A percentile compares a stretch with the other conserved stretches of the same genome.
Evolutionary conservation across 176 grass and related monocot species (phyloP).

Genomic region (Lolium rigidum): DNA sequence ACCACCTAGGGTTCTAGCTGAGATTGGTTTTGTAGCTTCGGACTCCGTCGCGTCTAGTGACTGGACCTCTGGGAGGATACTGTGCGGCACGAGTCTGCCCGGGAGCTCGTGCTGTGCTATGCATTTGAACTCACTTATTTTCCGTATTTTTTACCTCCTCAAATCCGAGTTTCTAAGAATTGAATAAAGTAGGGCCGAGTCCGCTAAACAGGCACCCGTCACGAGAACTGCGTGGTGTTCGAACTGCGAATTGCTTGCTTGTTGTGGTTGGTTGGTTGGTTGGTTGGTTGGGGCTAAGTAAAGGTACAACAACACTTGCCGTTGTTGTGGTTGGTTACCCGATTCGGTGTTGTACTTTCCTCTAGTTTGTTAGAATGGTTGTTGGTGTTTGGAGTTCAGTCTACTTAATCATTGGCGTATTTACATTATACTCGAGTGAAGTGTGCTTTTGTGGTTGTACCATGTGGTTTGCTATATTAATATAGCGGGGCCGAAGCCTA

Average conservation of each 20-base stretch:
- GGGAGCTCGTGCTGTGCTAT: not conserved
- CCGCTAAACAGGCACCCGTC: too few relatives aligned
- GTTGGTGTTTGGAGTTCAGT: not conserved
- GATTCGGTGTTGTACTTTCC: not conserved
- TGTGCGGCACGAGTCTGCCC: not conserved
- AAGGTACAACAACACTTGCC: not conserved
- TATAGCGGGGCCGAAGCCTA: too few relatives aligned
- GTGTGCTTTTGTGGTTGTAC: not conserved
- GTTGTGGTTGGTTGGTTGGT: not conserved
- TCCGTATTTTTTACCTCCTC: not conserved
- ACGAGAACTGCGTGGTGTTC: not conserved
- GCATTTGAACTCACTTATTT: not conserved
- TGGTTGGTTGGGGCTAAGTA: not conserved
- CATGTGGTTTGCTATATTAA: too few relatives aligned
- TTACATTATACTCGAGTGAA: not conserved
- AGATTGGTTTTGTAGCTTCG: not conserved
- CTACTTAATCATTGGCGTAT: not conserved
- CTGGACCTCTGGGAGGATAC: not conserved
- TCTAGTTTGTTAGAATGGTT: too few relatives aligned
- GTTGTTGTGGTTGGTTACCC: not conserved
- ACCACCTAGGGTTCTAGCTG: not conserved
- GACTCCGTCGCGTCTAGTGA: not conserved
- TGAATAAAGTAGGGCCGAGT: not conserved
- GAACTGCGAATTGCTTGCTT: not conserved
- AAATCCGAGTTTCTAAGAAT: constrained; percentile 1